phyloP scores from a whole-genome alignment of 2,329 filamentous ascomycete genomes.

The Huntiella decipiens region DNA sequence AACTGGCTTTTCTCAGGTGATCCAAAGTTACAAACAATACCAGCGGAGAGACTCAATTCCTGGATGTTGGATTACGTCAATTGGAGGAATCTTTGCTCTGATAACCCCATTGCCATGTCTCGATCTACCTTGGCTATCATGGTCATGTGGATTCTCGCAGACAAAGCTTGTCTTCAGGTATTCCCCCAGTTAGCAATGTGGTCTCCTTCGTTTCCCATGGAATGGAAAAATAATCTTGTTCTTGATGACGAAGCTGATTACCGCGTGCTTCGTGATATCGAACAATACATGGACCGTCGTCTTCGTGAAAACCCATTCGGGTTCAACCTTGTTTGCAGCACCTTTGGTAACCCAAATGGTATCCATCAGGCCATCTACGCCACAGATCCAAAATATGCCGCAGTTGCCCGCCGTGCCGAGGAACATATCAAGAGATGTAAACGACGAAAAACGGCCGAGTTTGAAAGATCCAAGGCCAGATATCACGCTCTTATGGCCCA shows the following conservation, averaged over 20 bases:
- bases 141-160: background rate
- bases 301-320: background rate
- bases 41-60: too few relatives aligned
- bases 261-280: conserved; percentile 24
- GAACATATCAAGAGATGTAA: too few relatives aligned
- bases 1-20: too few relatives aligned
- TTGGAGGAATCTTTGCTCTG: background rate
- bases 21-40: too few relatives aligned
- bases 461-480: too few relatives aligned
- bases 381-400: background rate
- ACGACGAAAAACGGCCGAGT: too few relatives aligned
- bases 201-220: background rate
- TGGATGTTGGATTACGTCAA: too few relatives aligned
- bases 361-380: background rate
- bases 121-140: background rate
- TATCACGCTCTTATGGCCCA: too few relatives aligned
- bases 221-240: conserved; percentile 25
- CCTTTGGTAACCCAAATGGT: background rate
- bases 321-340: background rate
- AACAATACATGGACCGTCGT: conserved; percentile 22
- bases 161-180: background rate
- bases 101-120: background rate
- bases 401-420: background rate
- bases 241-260: conserved; percentile 27
- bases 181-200: background rate